phyloP scores from a whole-genome alignment of 2,329 filamentous ascomycete genomes.

The Neonectria magnoliae region DNA sequence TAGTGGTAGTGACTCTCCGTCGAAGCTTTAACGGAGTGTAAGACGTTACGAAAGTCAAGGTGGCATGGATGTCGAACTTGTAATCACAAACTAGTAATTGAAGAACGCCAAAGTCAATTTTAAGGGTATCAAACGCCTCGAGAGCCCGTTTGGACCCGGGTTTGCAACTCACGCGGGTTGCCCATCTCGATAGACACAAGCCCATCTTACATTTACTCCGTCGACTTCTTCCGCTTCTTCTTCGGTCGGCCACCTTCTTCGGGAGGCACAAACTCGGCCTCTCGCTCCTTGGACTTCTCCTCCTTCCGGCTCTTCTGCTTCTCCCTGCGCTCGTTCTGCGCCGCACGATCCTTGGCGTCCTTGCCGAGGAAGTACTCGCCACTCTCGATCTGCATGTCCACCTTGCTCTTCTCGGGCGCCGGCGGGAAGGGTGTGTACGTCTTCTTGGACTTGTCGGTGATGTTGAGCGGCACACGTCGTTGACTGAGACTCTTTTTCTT shows the following conservation, averaged over 20 bases:
- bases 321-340: slow-evolving; percentile 81
- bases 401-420: slow-evolving; percentile 97
- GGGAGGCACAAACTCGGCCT: slow-evolving; percentile 87
- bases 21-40: slow-evolving; percentile 52
- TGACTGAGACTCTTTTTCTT: slow-evolving; percentile 92
- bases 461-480: slow-evolving; percentile 81
- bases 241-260: slow-evolving; percentile 75
- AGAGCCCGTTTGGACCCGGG: slow-evolving; percentile 31
- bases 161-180: slow-evolving; percentile 35
- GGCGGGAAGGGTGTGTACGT: slow-evolving; percentile 97
- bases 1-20: slow-evolving; percentile 42
- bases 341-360: slow-evolving; percentile 87
- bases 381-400: slow-evolving; percentile 96
- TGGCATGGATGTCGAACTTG: not conserved
- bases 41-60: not conserved
- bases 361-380: slow-evolving; percentile 97
- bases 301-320: slow-evolving; percentile 88
- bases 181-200: slow-evolving; percentile 27
- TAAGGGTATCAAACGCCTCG: slow-evolving; percentile 44
- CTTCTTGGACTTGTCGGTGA: slow-evolving; percentile 95
- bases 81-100: slow-evolving; percentile 31
- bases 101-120: slow-evolving; percentile 39
- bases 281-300: slow-evolving; percentile 85
- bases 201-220: slow-evolving; percentile 40
- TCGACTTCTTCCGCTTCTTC: slow-evolving; percentile 70